phyloP scores from a whole-genome alignment of 192 early-diverging fungal genomes.

The Powellomyces hirtus region DNA sequence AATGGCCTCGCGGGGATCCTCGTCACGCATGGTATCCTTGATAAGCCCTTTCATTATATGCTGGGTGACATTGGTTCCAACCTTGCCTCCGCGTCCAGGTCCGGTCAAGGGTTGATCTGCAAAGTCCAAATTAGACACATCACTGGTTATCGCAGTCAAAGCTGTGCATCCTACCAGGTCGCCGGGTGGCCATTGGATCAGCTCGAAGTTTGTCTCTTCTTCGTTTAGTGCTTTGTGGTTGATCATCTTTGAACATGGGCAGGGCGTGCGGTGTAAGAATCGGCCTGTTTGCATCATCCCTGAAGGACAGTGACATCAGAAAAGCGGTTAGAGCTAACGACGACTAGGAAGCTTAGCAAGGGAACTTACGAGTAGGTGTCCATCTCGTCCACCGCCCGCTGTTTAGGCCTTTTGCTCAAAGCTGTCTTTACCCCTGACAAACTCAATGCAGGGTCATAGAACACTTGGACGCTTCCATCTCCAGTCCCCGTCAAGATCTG shows the following conservation, averaged over 20 bases:
- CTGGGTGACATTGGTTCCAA: slow-evolving; percentile 81
- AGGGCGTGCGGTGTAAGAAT: slow-evolving; percentile 89
- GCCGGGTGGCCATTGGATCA: slow-evolving; percentile 67
- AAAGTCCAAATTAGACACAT: neutral
- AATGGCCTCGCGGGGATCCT: slow-evolving; percentile 92
- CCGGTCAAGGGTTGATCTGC: slow-evolving; percentile 70
- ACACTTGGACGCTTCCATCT: slow-evolving; percentile 71
- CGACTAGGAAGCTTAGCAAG: no score
- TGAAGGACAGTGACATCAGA: neutral
- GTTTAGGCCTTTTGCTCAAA: slow-evolving; percentile 64
- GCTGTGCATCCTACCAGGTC: slow-evolving; percentile 56
- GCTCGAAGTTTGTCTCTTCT: slow-evolving; percentile 68
- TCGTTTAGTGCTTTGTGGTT: slow-evolving; percentile 59
- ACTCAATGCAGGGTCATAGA: slow-evolving; percentile 71
- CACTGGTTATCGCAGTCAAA: neutral
- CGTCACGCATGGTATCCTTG: slow-evolving; percentile 61
- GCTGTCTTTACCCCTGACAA: slow-evolving; percentile 72
- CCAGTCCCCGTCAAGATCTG: slow-evolving; percentile 81
- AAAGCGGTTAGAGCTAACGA: no score
- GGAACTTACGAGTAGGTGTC: slow-evolving; percentile 20
- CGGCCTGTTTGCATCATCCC: slow-evolving; percentile 28
- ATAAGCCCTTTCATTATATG: slow-evolving; percentile 71
- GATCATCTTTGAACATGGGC: slow-evolving; percentile 80
- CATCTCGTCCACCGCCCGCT: slow-evolving; percentile 44
- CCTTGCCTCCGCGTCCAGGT: slow-evolving; percentile 79